Evolutionary conservation across 352 stramenopile species (phyloP), one percentile per base, ranked within the genome.

Genomic region (Pythium scleroteichum): DNA sequence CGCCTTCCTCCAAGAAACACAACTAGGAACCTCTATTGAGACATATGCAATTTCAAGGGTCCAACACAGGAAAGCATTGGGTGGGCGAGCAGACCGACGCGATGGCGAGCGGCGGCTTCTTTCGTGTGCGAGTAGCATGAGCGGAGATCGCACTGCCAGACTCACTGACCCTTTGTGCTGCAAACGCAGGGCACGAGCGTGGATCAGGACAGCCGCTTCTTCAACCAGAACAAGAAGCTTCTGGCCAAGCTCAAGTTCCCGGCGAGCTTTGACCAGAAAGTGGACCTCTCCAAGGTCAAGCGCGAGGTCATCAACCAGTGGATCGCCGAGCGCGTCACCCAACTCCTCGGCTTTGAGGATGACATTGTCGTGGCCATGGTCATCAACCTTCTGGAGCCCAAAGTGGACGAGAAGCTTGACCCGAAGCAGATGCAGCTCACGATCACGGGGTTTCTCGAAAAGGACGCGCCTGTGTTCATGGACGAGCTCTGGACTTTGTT

Each of bases 401-500:
- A 85, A 45, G 82, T 87, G 49, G 74, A 86, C 64, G 83, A 90
- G 65, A 62, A 53, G 9, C 64, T 93, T 39, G 85, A 97, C 55
- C 90, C 92, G 23, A 85, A 88, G 20, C 72, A 94, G 58, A 67
- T 98, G 59, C 92, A 98, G 69, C 49, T 98, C 54, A 79, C 88
- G 35, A 68, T 97, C 53, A 97, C 88, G 38, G 90, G 86, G 12
- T 98, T 98, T 64, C 59, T 98, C n/a, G 88, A 95, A 55, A 97
- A 96, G 53, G 80, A 97, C 49, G 78, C 88, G 19, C 64, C 71
- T 3, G 29, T 55, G 24, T 98, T 97, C 73, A 91, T 86, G 62
- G 66, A 95, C 44, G 92, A 98, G 69, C 79, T 98, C 17, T 98
- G 92, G 92, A 76, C 78, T 33, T 64, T 98, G 39, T 71, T 98